Evolutionary conservation across 1,284 basidiomycete species (phyloP).

Genomic region (Mycena sp.): DNA sequence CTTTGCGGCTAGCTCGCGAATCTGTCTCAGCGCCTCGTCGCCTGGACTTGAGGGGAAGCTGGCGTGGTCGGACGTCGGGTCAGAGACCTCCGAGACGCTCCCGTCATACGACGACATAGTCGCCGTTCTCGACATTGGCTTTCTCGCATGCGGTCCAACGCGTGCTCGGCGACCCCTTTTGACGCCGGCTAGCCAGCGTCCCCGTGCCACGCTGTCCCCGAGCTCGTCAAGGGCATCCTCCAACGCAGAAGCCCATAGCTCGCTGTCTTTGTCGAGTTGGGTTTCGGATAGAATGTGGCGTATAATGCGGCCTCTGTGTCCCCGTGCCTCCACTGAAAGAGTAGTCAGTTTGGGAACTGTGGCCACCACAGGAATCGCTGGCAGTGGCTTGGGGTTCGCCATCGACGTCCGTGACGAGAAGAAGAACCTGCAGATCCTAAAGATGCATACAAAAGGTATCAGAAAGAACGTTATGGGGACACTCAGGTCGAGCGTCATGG

Average conservation of each 20-base stretch:
- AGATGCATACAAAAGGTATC: constrained; percentile 19
- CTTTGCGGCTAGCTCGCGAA: constrained; percentile 44
- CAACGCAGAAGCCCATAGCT: constrained; percentile 49
- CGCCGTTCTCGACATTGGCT: constrained; percentile 1
- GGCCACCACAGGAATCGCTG: constrained; percentile 32
- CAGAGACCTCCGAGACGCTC: not conserved
- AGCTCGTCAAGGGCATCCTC: constrained; percentile 53
- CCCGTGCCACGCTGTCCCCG: constrained; percentile 41
- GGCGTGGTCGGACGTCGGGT: not conserved
- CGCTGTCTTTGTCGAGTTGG: constrained; percentile 33
- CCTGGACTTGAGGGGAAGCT: constrained; percentile 8
- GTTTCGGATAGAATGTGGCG: constrained; percentile 48
- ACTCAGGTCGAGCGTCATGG: constrained; percentile 12
- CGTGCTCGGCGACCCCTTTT: constrained; percentile 33
- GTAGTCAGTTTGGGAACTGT: constrained; percentile 27
- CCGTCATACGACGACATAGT: constrained; percentile 8
- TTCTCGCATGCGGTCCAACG: constrained; percentile 7
- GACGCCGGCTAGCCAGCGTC: constrained; percentile 49
- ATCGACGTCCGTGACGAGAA: constrained; percentile 1
- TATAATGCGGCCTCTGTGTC: constrained; percentile 50
- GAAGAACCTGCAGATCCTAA: constrained; percentile 13
- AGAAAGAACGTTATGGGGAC: constrained; percentile 1
- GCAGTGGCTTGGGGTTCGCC: constrained; percentile 30
- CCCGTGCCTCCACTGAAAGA: constrained; percentile 48
- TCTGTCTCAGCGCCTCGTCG: constrained; percentile 32